Base-by-base conservation (phyloP, 2,329 filamentous ascomycete genomes). In the Cytospora mali region DNA sequence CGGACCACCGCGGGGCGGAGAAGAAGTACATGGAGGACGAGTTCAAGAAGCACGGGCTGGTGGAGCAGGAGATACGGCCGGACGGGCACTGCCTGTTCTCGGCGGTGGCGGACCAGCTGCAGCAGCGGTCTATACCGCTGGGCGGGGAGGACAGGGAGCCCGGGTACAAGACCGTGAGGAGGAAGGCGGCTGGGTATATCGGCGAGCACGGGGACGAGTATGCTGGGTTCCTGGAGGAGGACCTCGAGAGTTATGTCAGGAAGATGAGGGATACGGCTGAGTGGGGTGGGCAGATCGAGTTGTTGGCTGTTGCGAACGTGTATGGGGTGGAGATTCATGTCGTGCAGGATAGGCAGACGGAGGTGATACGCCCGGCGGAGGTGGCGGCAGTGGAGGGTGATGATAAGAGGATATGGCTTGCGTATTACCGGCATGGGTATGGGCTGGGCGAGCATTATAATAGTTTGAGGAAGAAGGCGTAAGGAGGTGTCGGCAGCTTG, bases 381-480 rank as follows among this genome's bases (percentile, higher is more conserved):
- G 11, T 2, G 7, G 77, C 72, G 1, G 80, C 77, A 23, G 72
- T 68, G 27, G 72, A 70, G 7, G 75, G 79, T 57, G 80, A 77
- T 25, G 73, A 75, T 58, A 80, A 84, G 69, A 85, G 85, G 68
- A 83, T 96, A 56, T 98, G 95, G 94, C 75, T 99, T 75, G 94
- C 93, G 39, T 99, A 98, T 76, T 98, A 98, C 76, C 84, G 91
- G 70, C 93, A 97, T 78, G 92, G 91, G 55, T 98, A 96, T 75
- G 94, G 94, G 1, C 79, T 99, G 55, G 95, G 95, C 14, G 95
- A 98, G 79, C 95, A 99, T 77, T 99, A 99, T 77, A 99, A 99
- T 74, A 96, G 93, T 58, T 76, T 99, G 73, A 76, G 85, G 69
- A 84, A 80, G 71, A 71, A 71, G 68, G 67, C 69, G 11, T 68